Base-by-base conservation (phyloP, 495 filamentous ascomycete genomes). In the Penicillium pancosmium region DNA sequence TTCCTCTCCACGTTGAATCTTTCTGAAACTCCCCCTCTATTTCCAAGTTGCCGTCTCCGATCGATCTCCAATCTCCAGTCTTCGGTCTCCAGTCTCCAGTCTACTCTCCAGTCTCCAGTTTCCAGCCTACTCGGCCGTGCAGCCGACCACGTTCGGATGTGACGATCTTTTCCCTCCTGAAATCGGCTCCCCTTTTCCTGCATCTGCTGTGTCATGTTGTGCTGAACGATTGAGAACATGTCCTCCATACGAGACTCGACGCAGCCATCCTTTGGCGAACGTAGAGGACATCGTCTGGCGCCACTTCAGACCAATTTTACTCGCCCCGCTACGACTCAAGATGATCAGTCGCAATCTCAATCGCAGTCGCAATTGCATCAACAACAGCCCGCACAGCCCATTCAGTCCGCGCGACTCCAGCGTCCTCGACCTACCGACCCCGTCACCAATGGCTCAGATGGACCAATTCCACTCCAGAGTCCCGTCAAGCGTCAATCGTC, bases 231-330 rank as follows among this genome's bases (percentile, higher is more conserved):
- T 19, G 50, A 46, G 36, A 61, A 9, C 8, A 60, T 48, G 53
- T 47, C 52, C 38, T 59, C 38, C 18, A 31, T 48, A 13, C 21
- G 49, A 51, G 61, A 61, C 25, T 38, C 55, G 10, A 27, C 65
- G 49, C 61, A 52, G 40, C 63, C 71, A 13, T 74, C 73, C 21
- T 65, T 78, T 54, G 68, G 69, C 56, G 74, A 77, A 55, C 75
- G 74, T 35, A 68, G 75, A 69, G 75, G 75, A 9, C 75, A 72
- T 46, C 68, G 50, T 23, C 58, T 78, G 5, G 60, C 74, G 6
- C 75, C 75, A 6, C 55, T 78, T 33, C 69, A 76, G 55, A 78
- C 75, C 50, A 77, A 74, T 53, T 77, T 78, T 59, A 77, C 69
- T 51, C 70, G 71, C 23, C 74, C 73, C 31, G 64, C 61, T 11